These are phyloP conservation scores for Solanum pennellii DNA, from an alignment of 257 asterid genomes.

Conservation along the genomic window DNA sequence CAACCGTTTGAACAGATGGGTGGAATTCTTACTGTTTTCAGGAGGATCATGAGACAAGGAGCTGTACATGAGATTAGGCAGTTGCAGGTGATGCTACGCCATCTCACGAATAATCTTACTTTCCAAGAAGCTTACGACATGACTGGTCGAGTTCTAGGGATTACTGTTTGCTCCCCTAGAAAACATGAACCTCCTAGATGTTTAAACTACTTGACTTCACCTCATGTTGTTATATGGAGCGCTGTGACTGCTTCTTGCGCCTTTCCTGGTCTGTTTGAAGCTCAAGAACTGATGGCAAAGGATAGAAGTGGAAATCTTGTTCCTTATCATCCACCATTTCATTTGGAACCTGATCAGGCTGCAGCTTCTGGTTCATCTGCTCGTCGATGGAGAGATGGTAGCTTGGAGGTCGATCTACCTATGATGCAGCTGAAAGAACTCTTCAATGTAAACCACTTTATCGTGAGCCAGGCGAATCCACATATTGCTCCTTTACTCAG, in stretches of 20 bases:
- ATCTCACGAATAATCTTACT: conserved; percentile 80
- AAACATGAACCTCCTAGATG: conserved; percentile 98
- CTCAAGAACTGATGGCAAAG: conserved; percentile 97
- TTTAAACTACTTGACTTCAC: conserved; percentile 92
- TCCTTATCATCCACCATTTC: conserved; percentile 97
- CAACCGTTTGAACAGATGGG: conserved; percentile 86
- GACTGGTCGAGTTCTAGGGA: conserved; percentile 85
- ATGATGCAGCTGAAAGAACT: conserved; percentile 98
- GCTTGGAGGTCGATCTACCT: conserved; percentile 93
- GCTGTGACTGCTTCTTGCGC: conserved; percentile 98
- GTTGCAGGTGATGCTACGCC: conserved; percentile 65
- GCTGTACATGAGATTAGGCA: conserved; percentile 93
- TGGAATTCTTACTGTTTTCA: conserved; percentile 61
- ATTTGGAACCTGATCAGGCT: conserved; percentile 72
- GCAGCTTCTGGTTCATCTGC: conserved; percentile 35
- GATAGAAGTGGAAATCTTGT: conserved; percentile 83
- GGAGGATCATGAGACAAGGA: conserved; percentile 75
- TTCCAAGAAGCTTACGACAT: conserved; percentile 97
- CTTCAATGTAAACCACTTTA: conserved; percentile 89
- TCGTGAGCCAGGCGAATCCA: conserved; percentile 97
- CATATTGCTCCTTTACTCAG: conserved; percentile 88
- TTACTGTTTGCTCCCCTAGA: conserved; percentile 94
- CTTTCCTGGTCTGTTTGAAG: conserved; percentile 93
- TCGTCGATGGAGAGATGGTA: conserved; percentile 96
- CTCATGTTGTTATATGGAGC: conserved; percentile 98